phyloP scores from a whole-genome alignment of 768 basidiomycete genomes.

The Strobilomyces dryophilus region DNA sequence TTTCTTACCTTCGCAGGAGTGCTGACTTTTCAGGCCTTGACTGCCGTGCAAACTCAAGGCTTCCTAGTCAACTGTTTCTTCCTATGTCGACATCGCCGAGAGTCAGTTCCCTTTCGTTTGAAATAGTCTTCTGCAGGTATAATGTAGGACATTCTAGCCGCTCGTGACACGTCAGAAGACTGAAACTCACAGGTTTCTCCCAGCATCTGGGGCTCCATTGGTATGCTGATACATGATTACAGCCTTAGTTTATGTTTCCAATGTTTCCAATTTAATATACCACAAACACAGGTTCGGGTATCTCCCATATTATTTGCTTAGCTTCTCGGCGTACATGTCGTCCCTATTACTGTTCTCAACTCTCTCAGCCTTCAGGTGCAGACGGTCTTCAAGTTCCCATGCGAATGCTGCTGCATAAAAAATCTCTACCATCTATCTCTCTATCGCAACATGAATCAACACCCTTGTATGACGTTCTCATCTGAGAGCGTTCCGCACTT shows the following conservation, averaged over 20 bases:
- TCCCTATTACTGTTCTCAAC: not conserved
- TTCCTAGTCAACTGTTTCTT: constrained; percentile 12
- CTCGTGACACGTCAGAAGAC: not conserved
- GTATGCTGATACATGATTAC: not conserved
- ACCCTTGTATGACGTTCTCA: not conserved
- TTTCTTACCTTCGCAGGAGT: not conserved
- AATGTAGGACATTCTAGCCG: not conserved
- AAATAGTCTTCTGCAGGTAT: not conserved
- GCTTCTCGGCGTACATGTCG: not conserved
- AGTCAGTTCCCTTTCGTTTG: not conserved
- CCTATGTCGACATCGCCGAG: not conserved
- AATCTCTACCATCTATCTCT: not conserved
- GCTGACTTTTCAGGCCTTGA: constrained; percentile 1
- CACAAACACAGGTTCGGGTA: constrained; percentile 1
- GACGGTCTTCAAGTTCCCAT: not conserved
- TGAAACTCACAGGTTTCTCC: not conserved
- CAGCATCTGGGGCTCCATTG: not conserved
- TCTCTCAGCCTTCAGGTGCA: not conserved
- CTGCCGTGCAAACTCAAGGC: constrained; percentile 1
- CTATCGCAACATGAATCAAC: constrained; percentile 1
- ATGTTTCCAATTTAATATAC: too few species aligned
- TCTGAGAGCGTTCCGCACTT: not conserved
- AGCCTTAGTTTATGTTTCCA: not conserved
- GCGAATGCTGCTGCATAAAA: not conserved
- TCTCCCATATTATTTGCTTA: not conserved